phyloP scores from a whole-genome alignment of 2,329 filamentous ascomycete species.

The Fusarium drepaniforme region DNA sequence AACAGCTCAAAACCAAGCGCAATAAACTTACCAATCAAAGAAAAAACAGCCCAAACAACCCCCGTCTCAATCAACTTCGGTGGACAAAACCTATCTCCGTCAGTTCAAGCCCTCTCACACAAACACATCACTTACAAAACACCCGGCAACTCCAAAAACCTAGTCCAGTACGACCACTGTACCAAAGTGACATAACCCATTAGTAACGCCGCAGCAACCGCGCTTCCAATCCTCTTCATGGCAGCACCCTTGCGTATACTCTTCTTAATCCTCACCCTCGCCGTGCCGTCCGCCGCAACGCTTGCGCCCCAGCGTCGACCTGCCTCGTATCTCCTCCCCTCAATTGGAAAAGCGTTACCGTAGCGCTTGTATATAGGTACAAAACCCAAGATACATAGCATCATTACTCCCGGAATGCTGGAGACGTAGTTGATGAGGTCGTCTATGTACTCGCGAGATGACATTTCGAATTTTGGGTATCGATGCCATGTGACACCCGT shows the following conservation, averaged over 20 bases:
- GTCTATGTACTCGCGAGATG: constrained; percentile 20
- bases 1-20: background rate
- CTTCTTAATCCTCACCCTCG: constrained; percentile 25
- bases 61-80: constrained; percentile 23
- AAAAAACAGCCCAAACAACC: constrained; percentile 23
- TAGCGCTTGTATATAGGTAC: constrained; percentile 39
- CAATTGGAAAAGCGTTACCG: constrained; percentile 38
- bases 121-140: constrained; percentile 21
- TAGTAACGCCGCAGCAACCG: constrained; percentile 9
- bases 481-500: constrained; percentile 43
- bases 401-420: constrained; percentile 35
- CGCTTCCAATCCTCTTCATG: constrained; percentile 23
- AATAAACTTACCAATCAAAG: constrained; percentile 9
- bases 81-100: constrained; percentile 20
- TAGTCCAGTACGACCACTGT: constrained; percentile 36
- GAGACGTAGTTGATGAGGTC: constrained; percentile 38
- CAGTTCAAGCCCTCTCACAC: background rate
- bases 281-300: constrained; percentile 27
- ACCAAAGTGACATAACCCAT: constrained; percentile 30
- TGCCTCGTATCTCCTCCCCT: constrained; percentile 37
- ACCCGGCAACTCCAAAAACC: constrained; percentile 31
- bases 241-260: background rate
- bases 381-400: constrained; percentile 33
- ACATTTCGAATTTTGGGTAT: constrained; percentile 15
- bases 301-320: constrained; percentile 36